These are phyloP conservation scores for Trametes pubescens DNA, from an alignment of 1,284 basidiomycete genomes.

Conservation along the genomic window DNA sequence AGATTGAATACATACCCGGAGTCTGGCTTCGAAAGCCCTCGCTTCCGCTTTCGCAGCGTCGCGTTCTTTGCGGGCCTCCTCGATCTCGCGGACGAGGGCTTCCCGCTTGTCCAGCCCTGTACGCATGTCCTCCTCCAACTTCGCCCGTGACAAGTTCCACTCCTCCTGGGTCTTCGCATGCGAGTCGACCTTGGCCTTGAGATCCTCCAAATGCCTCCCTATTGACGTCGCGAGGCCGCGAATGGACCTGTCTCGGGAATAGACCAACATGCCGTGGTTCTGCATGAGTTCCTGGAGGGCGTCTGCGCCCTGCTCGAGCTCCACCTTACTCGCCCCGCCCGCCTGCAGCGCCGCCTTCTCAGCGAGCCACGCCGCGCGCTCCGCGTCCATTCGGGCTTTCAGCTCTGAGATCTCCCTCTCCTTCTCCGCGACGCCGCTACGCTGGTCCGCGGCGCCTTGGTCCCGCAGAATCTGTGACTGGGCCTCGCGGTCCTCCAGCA, in stretches of 20 bases:
- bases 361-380: slow-evolving; percentile 62
- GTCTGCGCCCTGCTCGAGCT: slow-evolving; percentile 58
- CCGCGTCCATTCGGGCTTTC: slow-evolving; percentile 58
- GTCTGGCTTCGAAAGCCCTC: slow-evolving; percentile 50
- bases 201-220: slow-evolving; percentile 60
- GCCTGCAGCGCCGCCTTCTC: slow-evolving; percentile 62
- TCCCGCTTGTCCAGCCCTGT: slow-evolving; percentile 57
- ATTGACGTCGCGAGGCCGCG: slow-evolving; percentile 60
- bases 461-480: slow-evolving; percentile 48
- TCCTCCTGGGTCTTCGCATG: slow-evolving; percentile 57
- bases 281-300: slow-evolving; percentile 58
- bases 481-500: slow-evolving; percentile 54
- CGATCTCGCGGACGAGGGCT: slow-evolving; percentile 58
- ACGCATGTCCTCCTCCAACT: slow-evolving; percentile 61
- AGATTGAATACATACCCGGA: slow-evolving; percentile 49
- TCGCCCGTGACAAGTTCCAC: slow-evolving; percentile 52
- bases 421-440: slow-evolving; percentile 49
- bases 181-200: slow-evolving; percentile 59
- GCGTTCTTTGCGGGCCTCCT: slow-evolving; percentile 60
- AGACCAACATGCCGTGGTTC: slow-evolving; percentile 60
- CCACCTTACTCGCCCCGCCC: slow-evolving; percentile 52
- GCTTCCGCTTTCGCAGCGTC: slow-evolving; percentile 61
- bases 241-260: slow-evolving; percentile 60
- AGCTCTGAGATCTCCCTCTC: slow-evolving; percentile 59
- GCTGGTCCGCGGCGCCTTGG: slow-evolving; percentile 38